Base-by-base conservation (phyloP, 768 basidiomycete species). In the Termitomyces sp. region DNA sequence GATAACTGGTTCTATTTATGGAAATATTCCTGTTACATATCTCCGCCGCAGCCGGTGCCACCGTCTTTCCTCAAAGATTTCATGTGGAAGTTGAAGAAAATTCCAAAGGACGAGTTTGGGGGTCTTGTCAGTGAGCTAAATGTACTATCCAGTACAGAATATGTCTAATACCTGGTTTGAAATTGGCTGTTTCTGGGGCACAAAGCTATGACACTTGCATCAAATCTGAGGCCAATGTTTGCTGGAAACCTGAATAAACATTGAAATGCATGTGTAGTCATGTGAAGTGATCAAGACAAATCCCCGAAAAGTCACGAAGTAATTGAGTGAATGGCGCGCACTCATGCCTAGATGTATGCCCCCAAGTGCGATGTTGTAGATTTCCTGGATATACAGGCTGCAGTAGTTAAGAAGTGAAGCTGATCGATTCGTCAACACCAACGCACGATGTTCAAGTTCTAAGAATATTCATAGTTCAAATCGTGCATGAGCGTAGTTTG, bases 41-140 rank as follows among this genome's bases (percentile, higher is more conserved):
- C 76, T 0, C 77, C 0, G 72, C 66, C 15, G 72, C 81, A 47
- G 83, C 83, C 60, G 79, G 77, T 15, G 69, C 65, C 3, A 23
- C 23, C 23, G 23, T 23, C 23, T 23, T 64, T 81, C 0, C 66
- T 77, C 2, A 74, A 63, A 10, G 74, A 75, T 0, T 80, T 3
- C 0, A 79, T 63, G 14, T 81, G 75, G 66, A 83, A 81, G 68
- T 66, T 64, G 64, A 80, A 78, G 71, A 84, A 77, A 63, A 64
- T 78, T 6, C 59, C 69, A 5, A 62, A 61, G 4, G 67, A 65
- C 1, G 71, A n/a, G n/a, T n/a, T n/a, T n/a, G n/a, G 64, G 53
- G 35, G 65, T 3, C 37, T 64, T 26, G 60, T 80, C 56, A 77
- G 75, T 21, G 38, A 55, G 7, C 62, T 82, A 26, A 5, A 52